Conservation (phyloP, 768 basidiomycete genomes). For the Lepiota venenata region DNA sequence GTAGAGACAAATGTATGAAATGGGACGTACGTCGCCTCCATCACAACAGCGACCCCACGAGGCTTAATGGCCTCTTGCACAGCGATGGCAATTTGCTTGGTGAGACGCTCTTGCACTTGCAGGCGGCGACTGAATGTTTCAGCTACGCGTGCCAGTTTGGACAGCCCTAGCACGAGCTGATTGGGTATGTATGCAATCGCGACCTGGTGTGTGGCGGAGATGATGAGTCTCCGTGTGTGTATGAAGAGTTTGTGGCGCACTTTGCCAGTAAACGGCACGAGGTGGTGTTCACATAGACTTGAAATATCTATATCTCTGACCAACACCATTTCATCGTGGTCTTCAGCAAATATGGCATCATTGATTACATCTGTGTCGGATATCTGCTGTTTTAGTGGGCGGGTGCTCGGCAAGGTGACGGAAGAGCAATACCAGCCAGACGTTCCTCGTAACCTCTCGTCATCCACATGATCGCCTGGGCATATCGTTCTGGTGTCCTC, state of each 20-base stretch:
- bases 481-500: conserved; percentile 92
- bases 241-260: conserved; percentile 40
- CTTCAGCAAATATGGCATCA: conserved; percentile 96
- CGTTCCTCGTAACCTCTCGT: conserved; percentile 97
- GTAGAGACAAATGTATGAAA: background rate
- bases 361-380: conserved; percentile 84
- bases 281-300: conserved; percentile 96
- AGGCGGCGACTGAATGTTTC: conserved; percentile 95
- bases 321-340: conserved; percentile 99
- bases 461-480: conserved; percentile 98
- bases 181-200: conserved; percentile 98
- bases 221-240: conserved; percentile 11
- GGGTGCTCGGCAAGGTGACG: conserved; percentile 16
- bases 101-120: conserved; percentile 96
- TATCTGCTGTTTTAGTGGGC: conserved; percentile 10
- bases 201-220: conserved; percentile 47
- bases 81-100: conserved; percentile 97
- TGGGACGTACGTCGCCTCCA: conserved; percentile 88
- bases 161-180: conserved; percentile 88
- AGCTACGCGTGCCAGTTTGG: conserved; percentile 94
- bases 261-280: conserved; percentile 97
- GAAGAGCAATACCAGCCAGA: conserved; percentile 60
- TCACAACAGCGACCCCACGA: conserved; percentile 96
- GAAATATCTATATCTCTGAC: conserved; percentile 97
- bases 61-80: conserved; percentile 98